A percentile compares a stretch with the other conserved stretches of the same genome.
These are phyloP conservation scores for Trametes meyenii DNA, from an alignment of 768 basidiomycete species.

Conservation along the genomic window DNA sequence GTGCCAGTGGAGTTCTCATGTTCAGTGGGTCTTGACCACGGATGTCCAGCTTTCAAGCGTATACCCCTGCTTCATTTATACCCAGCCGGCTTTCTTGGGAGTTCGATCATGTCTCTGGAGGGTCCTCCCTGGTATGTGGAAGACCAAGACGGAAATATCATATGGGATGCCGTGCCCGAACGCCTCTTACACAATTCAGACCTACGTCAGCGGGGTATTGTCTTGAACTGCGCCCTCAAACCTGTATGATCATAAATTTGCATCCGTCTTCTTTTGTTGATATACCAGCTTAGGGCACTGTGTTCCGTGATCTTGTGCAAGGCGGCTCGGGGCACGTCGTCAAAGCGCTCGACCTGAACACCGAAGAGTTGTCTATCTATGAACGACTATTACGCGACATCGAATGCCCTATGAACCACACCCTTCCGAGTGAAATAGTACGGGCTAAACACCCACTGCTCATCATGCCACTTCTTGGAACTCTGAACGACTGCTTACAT, in stretches of 20 bases:
- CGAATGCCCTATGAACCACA: background rate
- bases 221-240: background rate
- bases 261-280: background rate
- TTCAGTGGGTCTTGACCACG: too few species aligned
- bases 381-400: background rate
- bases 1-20: too few species aligned
- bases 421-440: background rate
- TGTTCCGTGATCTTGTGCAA: background rate
- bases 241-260: background rate
- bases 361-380: background rate
- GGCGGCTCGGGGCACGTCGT: background rate
- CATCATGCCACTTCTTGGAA: background rate
- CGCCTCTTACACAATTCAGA: background rate
- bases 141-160: background rate
- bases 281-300: background rate
- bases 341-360: background rate
- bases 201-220: background rate
- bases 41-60: too few species aligned
- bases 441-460: background rate
- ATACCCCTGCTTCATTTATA: too few species aligned
- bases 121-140: background rate
- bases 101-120: too few species aligned
- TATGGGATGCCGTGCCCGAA: background rate
- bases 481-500: background rate
- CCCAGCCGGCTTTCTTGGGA: too few species aligned